Conservation (phyloP, 2,329 filamentous ascomycete species). For the Fusarium anguioides region DNA sequence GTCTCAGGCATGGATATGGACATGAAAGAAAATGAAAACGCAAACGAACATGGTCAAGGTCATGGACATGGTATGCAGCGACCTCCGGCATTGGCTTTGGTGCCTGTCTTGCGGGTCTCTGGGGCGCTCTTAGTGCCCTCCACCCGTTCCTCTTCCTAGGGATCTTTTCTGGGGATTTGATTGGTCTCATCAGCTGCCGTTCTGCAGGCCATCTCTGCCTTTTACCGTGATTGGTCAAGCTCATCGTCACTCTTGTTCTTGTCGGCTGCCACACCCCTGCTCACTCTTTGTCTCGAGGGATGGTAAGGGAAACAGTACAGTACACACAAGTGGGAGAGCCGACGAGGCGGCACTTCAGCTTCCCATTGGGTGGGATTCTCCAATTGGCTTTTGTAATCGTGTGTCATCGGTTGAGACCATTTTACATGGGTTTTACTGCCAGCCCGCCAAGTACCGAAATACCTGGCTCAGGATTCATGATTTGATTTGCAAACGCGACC, state of each 20-base stretch:
- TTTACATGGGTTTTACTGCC: slow-evolving; percentile 13
- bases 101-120: slow-evolving; percentile 35
- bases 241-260: slow-evolving; percentile 1
- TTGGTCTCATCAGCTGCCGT: slow-evolving; percentile 26
- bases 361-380: slow-evolving; percentile 31
- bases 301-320: neutral
- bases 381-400: slow-evolving; percentile 39
- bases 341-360: slow-evolving; percentile 29
- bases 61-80: slow-evolving; percentile 35
- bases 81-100: slow-evolving; percentile 40
- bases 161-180: slow-evolving; percentile 13
- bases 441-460: slow-evolving; percentile 35
- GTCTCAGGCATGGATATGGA: neutral
- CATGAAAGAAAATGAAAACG: slow-evolving; percentile 15
- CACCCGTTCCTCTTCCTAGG: slow-evolving; percentile 33
- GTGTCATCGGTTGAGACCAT: slow-evolving; percentile 23
- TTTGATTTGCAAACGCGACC: slow-evolving; percentile 18
- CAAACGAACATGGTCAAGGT: slow-evolving; percentile 21
- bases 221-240: slow-evolving; percentile 23
- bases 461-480: slow-evolving; percentile 6
- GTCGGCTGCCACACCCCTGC: slow-evolving; percentile 3
- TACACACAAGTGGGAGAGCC: slow-evolving; percentile 24
- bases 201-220: slow-evolving; percentile 35
- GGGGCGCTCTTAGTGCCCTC: slow-evolving; percentile 21
- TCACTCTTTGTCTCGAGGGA: neutral